Percentiles rank a stretch among this genome's conserved stretches.
These are phyloP conservation scores for Lantana camara DNA, from an alignment of 257 asterid species.

Conservation along the genomic window DNA sequence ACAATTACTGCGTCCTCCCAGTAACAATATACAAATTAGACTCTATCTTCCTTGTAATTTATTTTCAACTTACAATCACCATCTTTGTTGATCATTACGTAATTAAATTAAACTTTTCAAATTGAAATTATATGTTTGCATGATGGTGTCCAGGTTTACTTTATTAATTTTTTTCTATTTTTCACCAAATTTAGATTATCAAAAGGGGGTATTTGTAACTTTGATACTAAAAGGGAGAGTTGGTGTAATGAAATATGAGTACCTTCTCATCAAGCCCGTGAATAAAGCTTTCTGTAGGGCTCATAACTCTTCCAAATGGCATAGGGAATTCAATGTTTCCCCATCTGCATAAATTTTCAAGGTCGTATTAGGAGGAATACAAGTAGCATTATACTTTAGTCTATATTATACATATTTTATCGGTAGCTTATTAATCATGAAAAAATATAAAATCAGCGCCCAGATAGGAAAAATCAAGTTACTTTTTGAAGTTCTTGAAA, in stretches of 20 bases:
- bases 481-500: constrained; percentile 97
- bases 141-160: too few relatives aligned
- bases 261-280: constrained; percentile 97
- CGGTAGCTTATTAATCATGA: not conserved
- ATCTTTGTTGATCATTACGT: too few relatives aligned
- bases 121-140: too few relatives aligned
- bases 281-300: constrained; percentile 79
- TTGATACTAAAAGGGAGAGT: not conserved
- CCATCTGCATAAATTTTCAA: constrained; percentile 70
- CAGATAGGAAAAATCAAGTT: constrained; percentile 10
- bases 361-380: constrained; percentile 10
- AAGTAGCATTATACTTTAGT: not conserved
- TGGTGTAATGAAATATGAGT: not conserved
- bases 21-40: too few relatives aligned
- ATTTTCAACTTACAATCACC: too few relatives aligned
- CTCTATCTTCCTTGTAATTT: too few relatives aligned
- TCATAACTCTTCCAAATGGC: constrained; percentile 95
- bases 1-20: not conserved
- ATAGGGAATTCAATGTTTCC: constrained; percentile 87
- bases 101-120: too few relatives aligned
- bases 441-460: constrained; percentile 7
- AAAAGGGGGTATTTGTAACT: too few relatives aligned
- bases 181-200: too few relatives aligned
- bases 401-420: not conserved
- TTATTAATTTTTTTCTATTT: too few relatives aligned